Base-by-base conservation (phyloP, 768 basidiomycete genomes). In the Gymnopilus dilepis region DNA sequence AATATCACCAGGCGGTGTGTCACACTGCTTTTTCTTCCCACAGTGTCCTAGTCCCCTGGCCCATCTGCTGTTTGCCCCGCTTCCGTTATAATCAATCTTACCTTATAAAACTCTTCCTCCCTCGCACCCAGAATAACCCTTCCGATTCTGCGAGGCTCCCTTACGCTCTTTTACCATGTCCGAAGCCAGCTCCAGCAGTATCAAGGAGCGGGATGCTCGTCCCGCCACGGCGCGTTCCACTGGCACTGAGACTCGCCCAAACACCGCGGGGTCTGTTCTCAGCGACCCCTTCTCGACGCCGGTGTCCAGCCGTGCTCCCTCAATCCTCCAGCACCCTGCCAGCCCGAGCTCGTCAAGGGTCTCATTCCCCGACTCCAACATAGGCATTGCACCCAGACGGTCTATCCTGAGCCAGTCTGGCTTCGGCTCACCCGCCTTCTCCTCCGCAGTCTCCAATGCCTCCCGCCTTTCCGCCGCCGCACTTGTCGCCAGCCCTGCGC, bases 271-370 rank as follows among this genome's bases (percentile, higher is more conserved):
- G 15, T 61, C 74, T 17, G 65, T 65, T 15, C 51, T 57, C 13
- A 56, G 52, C 52, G 75, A 79, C 64, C 78, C 79, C 24, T 79
- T 79, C 58, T 70, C 73, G n/a, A 70, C 78, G 2, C 76, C 79
- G 6, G 47, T 64, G 33, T 76, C 74, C 54, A 76, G 75, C 51
- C 70, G 78, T 7, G 71, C 75, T 0, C 69, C 77, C 0, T 77
- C 77, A 19, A 58, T 76, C 52, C 72, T 67, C 26, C 67, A 69
- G 34, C 65, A 68, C n/a, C 69, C 65, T 1, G 66, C 67, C 1
- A 65, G 61, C 45, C 64, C 67, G 0, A 66, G 64, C 61, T 55
- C 71, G 2, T 69, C 73, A 26, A 68, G 65, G 41, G 54, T 73
- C 59, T 73, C 75, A 1, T 71, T 75, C 57, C 72, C 73, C 21